Conservation (phyloP, 495 filamentous ascomycete genomes). For the Penicillium longicatenatum region DNA sequence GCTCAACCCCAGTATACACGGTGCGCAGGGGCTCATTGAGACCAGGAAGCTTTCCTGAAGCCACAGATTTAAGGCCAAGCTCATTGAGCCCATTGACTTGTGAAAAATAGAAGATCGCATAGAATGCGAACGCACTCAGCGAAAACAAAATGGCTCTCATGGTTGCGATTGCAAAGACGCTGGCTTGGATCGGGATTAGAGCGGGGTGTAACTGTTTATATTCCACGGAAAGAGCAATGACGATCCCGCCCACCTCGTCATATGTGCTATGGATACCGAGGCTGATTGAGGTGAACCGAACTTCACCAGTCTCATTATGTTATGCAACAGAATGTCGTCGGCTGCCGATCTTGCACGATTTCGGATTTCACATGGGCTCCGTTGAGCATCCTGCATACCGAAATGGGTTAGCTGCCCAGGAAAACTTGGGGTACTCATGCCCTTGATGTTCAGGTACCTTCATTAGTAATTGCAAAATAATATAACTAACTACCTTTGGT, state of each 20-base stretch:
- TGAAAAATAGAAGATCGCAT: slow-evolving; percentile 44
- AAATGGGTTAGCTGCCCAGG: slow-evolving; percentile 17
- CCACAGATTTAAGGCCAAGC: slow-evolving; percentile 29
- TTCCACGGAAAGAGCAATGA: slow-evolving; percentile 9
- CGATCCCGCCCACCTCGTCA: neutral
- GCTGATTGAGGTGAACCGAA: neutral
- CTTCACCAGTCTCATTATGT: neutral
- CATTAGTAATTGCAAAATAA: too few species aligned
- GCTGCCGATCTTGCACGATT: slow-evolving; percentile 18
- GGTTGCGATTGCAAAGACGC: slow-evolving; percentile 1
- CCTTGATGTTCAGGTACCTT: neutral
- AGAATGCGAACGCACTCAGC: slow-evolving; percentile 43
- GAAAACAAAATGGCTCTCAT: slow-evolving; percentile 25
- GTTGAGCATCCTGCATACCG: slow-evolving; percentile 27
- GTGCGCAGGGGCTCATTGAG: slow-evolving; percentile 41
- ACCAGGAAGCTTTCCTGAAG: slow-evolving; percentile 41
- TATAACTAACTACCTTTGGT: too few species aligned
- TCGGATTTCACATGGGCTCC: slow-evolving; percentile 10
- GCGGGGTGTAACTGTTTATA: slow-evolving; percentile 3
- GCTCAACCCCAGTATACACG: slow-evolving; percentile 52
- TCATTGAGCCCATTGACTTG: slow-evolving; percentile 43
- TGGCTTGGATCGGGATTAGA: neutral
- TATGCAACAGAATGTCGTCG: slow-evolving; percentile 3
- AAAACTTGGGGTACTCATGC: neutral
- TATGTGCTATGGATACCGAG: slow-evolving; percentile 13